Percentiles rank a stretch among this genome's conserved stretches.
Evolutionary conservation across 495 filamentous ascomycete species (phyloP).

Genomic region (Lasiosphaeria ovina): DNA sequence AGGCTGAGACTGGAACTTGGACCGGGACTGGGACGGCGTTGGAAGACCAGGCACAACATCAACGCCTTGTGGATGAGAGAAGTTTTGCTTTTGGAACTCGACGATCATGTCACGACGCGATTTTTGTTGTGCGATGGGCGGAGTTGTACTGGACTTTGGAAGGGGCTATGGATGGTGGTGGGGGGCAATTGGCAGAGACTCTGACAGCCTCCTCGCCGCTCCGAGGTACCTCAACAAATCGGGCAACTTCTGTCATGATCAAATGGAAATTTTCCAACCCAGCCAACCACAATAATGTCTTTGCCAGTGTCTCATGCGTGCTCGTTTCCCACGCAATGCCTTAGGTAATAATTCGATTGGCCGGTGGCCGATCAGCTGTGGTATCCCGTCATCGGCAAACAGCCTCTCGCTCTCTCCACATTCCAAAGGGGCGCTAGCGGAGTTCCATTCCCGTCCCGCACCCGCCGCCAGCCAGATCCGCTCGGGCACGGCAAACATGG

Average conservation of each 20-base stretch:
- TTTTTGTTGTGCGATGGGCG: background rate
- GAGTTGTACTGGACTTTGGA: slow-evolving; percentile 1
- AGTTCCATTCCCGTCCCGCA: slow-evolving; percentile 16
- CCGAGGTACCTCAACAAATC: background rate
- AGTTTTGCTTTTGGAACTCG: background rate
- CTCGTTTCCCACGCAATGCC: slow-evolving; percentile 6
- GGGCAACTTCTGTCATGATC: slow-evolving; percentile 8
- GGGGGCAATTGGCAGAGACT: background rate
- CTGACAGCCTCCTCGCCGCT: no score
- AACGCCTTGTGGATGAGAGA: slow-evolving; percentile 21
- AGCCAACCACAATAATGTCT: slow-evolving; percentile 6
- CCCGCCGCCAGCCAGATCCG: slow-evolving; percentile 7
- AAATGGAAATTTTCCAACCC: slow-evolving; percentile 19
- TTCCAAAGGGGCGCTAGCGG: slow-evolving; percentile 18
- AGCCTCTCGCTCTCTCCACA: slow-evolving; percentile 15
- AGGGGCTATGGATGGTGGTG: background rate
- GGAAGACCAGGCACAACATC: slow-evolving; percentile 15
- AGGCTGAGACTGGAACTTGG: slow-evolving; percentile 13
- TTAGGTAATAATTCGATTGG: background rate
- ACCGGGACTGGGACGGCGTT: slow-evolving; percentile 20
- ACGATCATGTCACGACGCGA: no score
- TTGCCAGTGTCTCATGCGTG: background rate
- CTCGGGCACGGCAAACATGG: slow-evolving; percentile 3
- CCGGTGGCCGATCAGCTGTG: slow-evolving; percentile 4
- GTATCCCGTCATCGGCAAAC: background rate